These are phyloP conservation scores for Leersia perrieri DNA, from an alignment of 176 grass and related monocot species.

Conservation along the genomic window DNA sequence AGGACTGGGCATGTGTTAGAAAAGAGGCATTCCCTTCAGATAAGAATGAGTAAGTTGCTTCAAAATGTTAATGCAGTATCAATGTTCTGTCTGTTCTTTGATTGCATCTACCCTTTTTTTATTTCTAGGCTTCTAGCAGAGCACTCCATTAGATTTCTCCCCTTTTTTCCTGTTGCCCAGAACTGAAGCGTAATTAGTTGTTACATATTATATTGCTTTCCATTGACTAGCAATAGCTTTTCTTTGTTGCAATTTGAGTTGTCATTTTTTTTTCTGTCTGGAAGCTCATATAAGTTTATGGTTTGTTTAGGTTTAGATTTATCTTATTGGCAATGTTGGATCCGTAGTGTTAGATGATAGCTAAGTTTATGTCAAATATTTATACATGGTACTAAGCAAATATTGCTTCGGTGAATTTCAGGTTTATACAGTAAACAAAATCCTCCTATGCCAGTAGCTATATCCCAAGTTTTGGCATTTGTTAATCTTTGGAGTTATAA, in stretches of 20 bases:
- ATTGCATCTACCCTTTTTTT: neutral
- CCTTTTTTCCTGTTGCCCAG: slow-evolving; percentile 1
- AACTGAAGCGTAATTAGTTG: neutral
- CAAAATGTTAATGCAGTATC: neutral
- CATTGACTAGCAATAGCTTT: neutral
- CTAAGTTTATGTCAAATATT: neutral
- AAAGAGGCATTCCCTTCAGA: slow-evolving; percentile 84
- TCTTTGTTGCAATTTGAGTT: neutral
- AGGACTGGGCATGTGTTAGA: slow-evolving; percentile 84
- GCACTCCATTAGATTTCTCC: neutral
- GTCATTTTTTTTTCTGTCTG: neutral
- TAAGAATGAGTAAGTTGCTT: slow-evolving; percentile 89
- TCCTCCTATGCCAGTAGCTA: neutral
- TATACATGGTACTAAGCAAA: neutral
- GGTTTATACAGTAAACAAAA: neutral
- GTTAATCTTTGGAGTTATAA: neutral
- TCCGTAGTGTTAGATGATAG: slow-evolving; percentile 12
- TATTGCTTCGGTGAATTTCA: neutral
- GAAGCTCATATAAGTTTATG: neutral
- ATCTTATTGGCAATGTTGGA: slow-evolving; percentile 1
- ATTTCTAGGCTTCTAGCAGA: neutral
- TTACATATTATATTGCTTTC: neutral
- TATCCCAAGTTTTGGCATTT: neutral
- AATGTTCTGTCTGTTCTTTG: neutral
- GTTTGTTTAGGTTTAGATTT: slow-evolving; percentile 8